A percentile compares a stretch with the other conserved stretches of the same genome.
Evolutionary conservation across 1,139 yeast genomes (phyloP).

Genomic region (Yarrowia galli): DNA sequence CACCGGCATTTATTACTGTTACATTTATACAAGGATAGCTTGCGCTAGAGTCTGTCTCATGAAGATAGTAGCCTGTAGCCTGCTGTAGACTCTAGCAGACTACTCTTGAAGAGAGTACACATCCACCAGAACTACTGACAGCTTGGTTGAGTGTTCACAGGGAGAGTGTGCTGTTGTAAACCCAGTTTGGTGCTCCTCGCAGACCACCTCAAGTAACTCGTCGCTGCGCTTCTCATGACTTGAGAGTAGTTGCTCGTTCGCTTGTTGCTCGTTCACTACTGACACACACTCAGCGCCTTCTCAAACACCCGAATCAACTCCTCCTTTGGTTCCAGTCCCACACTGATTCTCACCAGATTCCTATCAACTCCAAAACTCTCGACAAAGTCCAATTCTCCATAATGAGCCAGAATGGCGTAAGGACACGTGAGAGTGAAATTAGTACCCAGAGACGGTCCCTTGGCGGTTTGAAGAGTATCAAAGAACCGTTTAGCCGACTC

Average conservation of each 20-base stretch:
- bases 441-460: constrained; percentile 95
- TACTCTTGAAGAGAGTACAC: too few relatives aligned
- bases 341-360: constrained; percentile 79
- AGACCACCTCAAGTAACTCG: not conserved
- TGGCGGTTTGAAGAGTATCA: constrained; percentile 75
- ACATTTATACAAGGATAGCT: too few relatives aligned
- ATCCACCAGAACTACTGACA: too few relatives aligned
- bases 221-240: not conserved
- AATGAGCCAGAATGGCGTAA: constrained; percentile 89
- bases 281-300: constrained; percentile 48
- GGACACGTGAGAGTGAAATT: constrained; percentile 94
- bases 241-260: too few relatives aligned
- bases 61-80: too few relatives aligned
- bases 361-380: constrained; percentile 86
- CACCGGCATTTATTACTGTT: too few relatives aligned
- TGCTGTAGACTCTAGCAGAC: too few relatives aligned
- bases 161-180: too few relatives aligned
- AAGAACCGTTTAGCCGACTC: constrained; percentile 75
- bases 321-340: constrained; percentile 65
- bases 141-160: too few relatives aligned
- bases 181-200: too few relatives aligned
- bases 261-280: not conserved
- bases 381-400: constrained; percentile 79
- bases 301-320: constrained; percentile 54
- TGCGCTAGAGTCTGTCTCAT: too few relatives aligned